Evolutionary conservation across 1,139 yeast genomes (phyloP).

Genomic region (Saccharomyces uvarum): DNA sequence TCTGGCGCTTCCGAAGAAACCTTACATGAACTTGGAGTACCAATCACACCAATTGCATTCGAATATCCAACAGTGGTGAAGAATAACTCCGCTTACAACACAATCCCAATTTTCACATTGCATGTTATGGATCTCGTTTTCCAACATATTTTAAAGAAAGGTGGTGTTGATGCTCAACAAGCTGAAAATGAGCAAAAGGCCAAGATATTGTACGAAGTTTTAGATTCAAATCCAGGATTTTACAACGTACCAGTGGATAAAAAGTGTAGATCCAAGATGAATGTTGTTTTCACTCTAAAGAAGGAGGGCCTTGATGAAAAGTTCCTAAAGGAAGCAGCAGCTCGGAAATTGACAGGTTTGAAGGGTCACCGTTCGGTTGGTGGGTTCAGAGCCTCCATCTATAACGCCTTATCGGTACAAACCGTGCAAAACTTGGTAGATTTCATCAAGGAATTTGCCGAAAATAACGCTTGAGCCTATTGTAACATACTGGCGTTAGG

Average conservation of each 20-base stretch:
- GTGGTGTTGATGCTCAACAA: constrained; percentile 54
- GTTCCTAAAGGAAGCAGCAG: constrained; percentile 59
- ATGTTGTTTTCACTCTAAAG: constrained; percentile 74
- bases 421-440: constrained; percentile 56
- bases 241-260: constrained; percentile 61
- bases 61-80: constrained; percentile 80
- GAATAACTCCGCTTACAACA: constrained; percentile 89
- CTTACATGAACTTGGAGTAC: constrained; percentile 51
- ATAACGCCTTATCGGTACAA: constrained; percentile 70
- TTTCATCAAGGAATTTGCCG: constrained; percentile 59
- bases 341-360: constrained; percentile 56
- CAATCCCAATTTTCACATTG: constrained; percentile 87
- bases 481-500: neutral
- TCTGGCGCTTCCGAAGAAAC: constrained; percentile 54
- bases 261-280: constrained; percentile 74
- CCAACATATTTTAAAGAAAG: constrained; percentile 50
- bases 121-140: constrained; percentile 78
- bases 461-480: constrained; percentile 20
- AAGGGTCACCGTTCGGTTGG: constrained; percentile 97
- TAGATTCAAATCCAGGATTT: constrained; percentile 58
- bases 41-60: constrained; percentile 80
- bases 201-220: constrained; percentile 47
- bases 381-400: constrained; percentile 88
- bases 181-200: constrained; percentile 56
- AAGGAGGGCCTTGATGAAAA: constrained; percentile 56